Percentiles rank a stretch among this genome's conserved stretches.
phyloP scores from a whole-genome alignment of 2,329 filamentous ascomycete species.

The Paraconiothyrium brasiliense region DNA sequence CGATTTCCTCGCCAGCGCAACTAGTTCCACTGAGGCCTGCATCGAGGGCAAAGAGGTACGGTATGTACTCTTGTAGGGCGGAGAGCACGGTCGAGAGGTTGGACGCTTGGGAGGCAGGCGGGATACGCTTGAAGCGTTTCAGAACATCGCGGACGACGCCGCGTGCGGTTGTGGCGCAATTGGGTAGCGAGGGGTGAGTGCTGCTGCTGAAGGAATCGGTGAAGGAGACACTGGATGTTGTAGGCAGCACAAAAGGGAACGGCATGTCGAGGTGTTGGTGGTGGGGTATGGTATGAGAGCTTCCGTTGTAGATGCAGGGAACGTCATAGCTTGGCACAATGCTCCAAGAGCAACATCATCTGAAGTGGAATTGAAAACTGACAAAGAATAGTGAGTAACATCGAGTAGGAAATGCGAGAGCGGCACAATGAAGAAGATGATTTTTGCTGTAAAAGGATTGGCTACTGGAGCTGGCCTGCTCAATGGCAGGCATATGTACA shows the following conservation, averaged over 20 bases:
- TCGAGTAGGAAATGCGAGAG: conserved; percentile 1
- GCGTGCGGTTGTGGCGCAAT: conserved; percentile 82
- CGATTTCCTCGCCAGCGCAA: conserved; percentile 69
- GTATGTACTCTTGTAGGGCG: conserved; percentile 79
- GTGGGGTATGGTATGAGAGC: conserved; percentile 20
- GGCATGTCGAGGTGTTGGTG: conserved; percentile 69
- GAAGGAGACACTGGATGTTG: conserved; percentile 87
- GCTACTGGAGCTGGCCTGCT: conserved; percentile 18
- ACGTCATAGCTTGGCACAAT: conserved; percentile 32
- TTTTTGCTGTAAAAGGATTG: conserved; percentile 17
- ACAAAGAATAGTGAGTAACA: background rate
- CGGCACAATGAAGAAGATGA: conserved; percentile 6
- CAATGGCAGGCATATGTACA: conserved; percentile 43
- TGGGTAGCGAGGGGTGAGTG: conserved; percentile 88
- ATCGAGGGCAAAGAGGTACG: conserved; percentile 82
- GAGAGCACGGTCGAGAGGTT: conserved; percentile 76
- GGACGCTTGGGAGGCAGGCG: conserved; percentile 72
- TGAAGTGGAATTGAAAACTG: background rate
- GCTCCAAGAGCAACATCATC: background rate
- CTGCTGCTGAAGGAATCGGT: conserved; percentile 78
- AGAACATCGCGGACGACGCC: conserved; percentile 83
- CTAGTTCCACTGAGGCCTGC: conserved; percentile 70
- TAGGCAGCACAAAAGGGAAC: conserved; percentile 87
- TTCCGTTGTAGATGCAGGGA: conserved; percentile 33
- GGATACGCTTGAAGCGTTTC: conserved; percentile 90